These are phyloP conservation scores for Athelia sp. DNA, from an alignment of 1,284 basidiomycete genomes.

Conservation along the genomic window DNA sequence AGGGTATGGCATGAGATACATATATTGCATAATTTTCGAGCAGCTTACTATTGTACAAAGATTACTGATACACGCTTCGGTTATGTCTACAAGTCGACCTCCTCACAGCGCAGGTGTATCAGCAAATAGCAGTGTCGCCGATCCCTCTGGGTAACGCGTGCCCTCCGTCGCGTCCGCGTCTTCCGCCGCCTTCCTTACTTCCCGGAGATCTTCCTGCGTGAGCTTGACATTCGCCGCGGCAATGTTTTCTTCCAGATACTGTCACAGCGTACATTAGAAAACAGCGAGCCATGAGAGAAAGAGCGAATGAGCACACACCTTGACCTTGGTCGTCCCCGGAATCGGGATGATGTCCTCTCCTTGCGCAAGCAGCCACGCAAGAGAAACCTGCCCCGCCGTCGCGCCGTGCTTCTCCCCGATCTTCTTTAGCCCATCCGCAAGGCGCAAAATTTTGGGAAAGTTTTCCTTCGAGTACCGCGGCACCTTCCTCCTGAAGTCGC, in stretches of 20 bases:
- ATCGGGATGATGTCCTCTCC: slow-evolving; percentile 49
- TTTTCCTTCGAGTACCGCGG: slow-evolving; percentile 40
- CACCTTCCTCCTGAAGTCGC: slow-evolving; percentile 31
- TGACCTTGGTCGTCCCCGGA: slow-evolving; percentile 43
- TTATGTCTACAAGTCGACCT: no score
- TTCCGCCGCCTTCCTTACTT: slow-evolving; percentile 30
- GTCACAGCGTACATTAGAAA: background rate
- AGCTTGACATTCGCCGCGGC: slow-evolving; percentile 30
- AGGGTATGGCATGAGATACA: no score
- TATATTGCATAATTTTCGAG: no score
- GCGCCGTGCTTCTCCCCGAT: slow-evolving; percentile 42
- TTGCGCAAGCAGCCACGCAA: slow-evolving; percentile 60
- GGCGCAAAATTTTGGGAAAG: slow-evolving; percentile 51
- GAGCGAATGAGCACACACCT: slow-evolving; percentile 20
- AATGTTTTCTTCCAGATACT: slow-evolving; percentile 40
- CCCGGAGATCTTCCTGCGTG: slow-evolving; percentile 27
- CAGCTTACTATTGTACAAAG: no score
- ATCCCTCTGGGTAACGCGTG: slow-evolving; percentile 13
- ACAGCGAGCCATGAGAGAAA: background rate
- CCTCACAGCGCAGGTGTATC: slow-evolving; percentile 13
- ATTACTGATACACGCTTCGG: no score
- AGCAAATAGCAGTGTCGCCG: slow-evolving; percentile 5
- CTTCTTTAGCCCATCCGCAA: slow-evolving; percentile 39
- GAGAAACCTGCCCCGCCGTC: slow-evolving; percentile 48
- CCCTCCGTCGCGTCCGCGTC: slow-evolving; percentile 18